Conservation (phyloP, 1,284 basidiomycete species). For the Ceratobasidium sp. region DNA sequence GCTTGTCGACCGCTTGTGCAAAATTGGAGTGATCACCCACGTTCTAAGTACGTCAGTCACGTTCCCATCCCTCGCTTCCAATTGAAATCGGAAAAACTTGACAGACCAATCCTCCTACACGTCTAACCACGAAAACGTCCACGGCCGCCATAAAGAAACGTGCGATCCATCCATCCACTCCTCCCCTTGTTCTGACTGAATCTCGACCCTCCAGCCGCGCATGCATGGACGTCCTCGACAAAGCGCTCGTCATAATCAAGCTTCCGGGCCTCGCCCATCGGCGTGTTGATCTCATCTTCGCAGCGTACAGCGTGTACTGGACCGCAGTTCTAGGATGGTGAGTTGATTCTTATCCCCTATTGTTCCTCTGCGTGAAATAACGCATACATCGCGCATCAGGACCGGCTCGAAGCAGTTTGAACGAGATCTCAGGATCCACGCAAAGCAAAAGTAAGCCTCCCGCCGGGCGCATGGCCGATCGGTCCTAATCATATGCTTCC, state of each 20-base stretch:
- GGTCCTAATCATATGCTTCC: neutral
- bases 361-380: slow-evolving; percentile 12
- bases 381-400: slow-evolving; percentile 61
- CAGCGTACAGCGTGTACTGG: slow-evolving; percentile 77
- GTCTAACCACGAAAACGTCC: slow-evolving; percentile 37
- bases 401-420: slow-evolving; percentile 85
- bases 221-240: slow-evolving; percentile 73
- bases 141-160: slow-evolving; percentile 18
- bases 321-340: slow-evolving; percentile 84
- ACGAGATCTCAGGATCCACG: slow-evolving; percentile 79
- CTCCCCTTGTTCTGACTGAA: slow-evolving; percentile 1
- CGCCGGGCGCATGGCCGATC: slow-evolving; percentile 1
- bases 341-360: slow-evolving; percentile 49
- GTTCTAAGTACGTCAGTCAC: slow-evolving; percentile 16
- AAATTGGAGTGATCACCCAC: slow-evolving; percentile 61
- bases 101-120: slow-evolving; percentile 44
- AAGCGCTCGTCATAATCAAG: slow-evolving; percentile 75
- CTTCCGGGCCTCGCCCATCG: slow-evolving; percentile 64
- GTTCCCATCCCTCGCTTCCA: neutral
- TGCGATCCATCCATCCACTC: neutral
- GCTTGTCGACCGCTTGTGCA: slow-evolving; percentile 67
- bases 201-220: slow-evolving; percentile 30
- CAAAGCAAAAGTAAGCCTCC: slow-evolving; percentile 66
- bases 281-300: slow-evolving; percentile 81
- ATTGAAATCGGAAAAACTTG: neutral